Evolutionary conservation across 2,329 filamentous ascomycete species (phyloP).

Genomic region (Graphilbum ipis-grandicollis): DNA sequence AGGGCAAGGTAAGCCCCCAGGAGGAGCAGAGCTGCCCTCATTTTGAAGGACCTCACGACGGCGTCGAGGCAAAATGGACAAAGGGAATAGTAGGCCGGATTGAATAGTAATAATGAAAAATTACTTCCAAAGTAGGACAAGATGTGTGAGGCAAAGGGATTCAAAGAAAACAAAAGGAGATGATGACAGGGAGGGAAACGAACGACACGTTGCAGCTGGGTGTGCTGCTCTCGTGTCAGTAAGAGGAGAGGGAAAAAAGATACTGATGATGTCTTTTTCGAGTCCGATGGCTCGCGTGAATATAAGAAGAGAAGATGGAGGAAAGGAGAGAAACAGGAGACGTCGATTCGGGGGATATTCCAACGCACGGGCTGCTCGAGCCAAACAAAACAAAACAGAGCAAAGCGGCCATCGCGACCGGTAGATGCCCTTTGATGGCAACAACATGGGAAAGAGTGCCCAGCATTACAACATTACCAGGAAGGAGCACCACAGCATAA

Average conservation of each 20-base stretch:
- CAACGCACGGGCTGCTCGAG: not conserved
- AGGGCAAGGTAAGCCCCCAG: constrained; percentile 5
- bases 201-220: not conserved
- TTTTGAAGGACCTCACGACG: constrained; percentile 1
- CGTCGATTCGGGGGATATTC: not conserved
- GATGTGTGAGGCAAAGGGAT: not conserved
- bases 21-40: constrained; percentile 7
- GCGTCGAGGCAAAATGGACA: not conserved
- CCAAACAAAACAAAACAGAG: not conserved
- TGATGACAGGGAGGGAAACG: not conserved
- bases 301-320: not conserved
- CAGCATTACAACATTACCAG: too few relatives aligned
- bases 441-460: too few relatives aligned
- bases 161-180: not conserved
- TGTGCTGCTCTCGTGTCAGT: not conserved
- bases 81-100: not conserved
- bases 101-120: too few relatives aligned
- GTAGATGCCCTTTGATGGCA: too few relatives aligned
- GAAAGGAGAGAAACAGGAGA: not conserved
- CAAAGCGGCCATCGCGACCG: too few relatives aligned
- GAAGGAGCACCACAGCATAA: too few relatives aligned
- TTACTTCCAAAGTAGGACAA: not conserved
- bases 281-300: constrained; percentile 1
- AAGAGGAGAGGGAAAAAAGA: constrained; percentile 1
- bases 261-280: constrained; percentile 4